A percentile compares a stretch with the other conserved stretches of the same genome.
These are phyloP conservation scores for Aspergillus sp. DNA, from an alignment of 2,329 filamentous ascomycete species.

Conservation along the genomic window DNA sequence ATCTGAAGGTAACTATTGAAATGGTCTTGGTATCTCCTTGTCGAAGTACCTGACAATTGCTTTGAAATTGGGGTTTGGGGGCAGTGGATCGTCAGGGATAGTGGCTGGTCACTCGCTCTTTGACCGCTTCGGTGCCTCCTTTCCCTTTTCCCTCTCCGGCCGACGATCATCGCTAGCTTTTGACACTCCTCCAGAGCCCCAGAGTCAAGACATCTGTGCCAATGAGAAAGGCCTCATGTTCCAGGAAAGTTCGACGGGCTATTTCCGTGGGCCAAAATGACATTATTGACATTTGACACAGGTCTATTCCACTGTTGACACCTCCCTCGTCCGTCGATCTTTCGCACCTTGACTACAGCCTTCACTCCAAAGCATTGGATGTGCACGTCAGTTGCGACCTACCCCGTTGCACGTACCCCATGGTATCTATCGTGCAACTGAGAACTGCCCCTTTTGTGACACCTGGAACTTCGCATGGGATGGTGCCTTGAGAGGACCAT, in stretches of 20 bases:
- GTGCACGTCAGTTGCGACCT: background rate
- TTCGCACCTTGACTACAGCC: background rate
- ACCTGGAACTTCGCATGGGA: background rate
- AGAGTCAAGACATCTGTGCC: background rate
- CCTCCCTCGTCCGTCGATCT: constrained; percentile 1
- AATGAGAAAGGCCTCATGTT: background rate
- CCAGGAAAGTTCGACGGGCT: background rate
- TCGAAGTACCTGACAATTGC: too few species aligned
- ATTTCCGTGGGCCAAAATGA: background rate
- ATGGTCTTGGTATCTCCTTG: background rate
- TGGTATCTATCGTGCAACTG: background rate
- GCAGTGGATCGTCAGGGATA: constrained; percentile 1
- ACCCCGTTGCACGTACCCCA: background rate
- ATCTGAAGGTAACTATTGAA: background rate
- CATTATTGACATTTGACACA: constrained; percentile 7
- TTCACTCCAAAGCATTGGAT: background rate
- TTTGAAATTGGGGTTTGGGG: background rate
- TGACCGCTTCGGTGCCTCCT: background rate
- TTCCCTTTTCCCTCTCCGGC: background rate
- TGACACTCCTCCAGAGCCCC: background rate
- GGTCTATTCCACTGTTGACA: background rate
- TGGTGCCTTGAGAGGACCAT: background rate
- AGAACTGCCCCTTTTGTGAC: background rate
- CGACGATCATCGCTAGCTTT: constrained; percentile 5
- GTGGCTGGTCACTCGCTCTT: background rate